phyloP scores from a whole-genome alignment of 2,329 filamentous ascomycete genomes.

The Exserohilum turcica region DNA sequence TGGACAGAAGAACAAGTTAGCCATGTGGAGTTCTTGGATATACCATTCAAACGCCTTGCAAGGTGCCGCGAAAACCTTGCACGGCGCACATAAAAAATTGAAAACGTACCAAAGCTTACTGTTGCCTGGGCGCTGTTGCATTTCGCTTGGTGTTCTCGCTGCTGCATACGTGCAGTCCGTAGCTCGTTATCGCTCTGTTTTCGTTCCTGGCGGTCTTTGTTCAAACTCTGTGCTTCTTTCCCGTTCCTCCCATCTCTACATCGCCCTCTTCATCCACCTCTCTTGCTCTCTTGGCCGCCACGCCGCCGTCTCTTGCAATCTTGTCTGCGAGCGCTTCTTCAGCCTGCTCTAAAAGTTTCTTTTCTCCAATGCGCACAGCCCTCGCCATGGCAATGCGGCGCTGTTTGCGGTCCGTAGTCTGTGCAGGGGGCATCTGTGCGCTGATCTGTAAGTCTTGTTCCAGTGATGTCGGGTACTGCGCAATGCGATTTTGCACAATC shows the following conservation, averaged over 20 bases:
- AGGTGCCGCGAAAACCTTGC: constrained; percentile 1
- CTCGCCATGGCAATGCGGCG: constrained; percentile 62
- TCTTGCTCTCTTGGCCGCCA: constrained; percentile 31
- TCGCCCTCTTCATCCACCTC: constrained; percentile 35
- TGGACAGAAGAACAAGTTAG: constrained; percentile 23
- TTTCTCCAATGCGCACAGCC: constrained; percentile 73
- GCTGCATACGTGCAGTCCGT: neutral
- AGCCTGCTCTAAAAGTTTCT: constrained; percentile 65
- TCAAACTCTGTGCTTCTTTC: constrained; percentile 37
- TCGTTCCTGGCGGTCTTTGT: neutral
- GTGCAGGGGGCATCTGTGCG: constrained; percentile 41
- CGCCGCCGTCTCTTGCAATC: constrained; percentile 38
- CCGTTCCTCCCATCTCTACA: constrained; percentile 31
- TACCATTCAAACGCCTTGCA: constrained; percentile 17
- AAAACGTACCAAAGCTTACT: constrained; percentile 24
- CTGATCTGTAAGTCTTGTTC: constrained; percentile 58
- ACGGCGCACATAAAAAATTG: constrained; percentile 15
- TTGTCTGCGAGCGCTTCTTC: constrained; percentile 41
- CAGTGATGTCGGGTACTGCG: constrained; percentile 61
- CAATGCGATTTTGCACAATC: constrained; percentile 48
- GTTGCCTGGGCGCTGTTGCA: neutral
- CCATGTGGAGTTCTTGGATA: constrained; percentile 15
- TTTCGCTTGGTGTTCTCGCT: neutral
- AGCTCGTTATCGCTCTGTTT: neutral
- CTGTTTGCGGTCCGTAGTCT: constrained; percentile 20